Evolutionary conservation across 1,284 basidiomycete species (phyloP).

Genomic region (Cystobasidium slooffiae): DNA sequence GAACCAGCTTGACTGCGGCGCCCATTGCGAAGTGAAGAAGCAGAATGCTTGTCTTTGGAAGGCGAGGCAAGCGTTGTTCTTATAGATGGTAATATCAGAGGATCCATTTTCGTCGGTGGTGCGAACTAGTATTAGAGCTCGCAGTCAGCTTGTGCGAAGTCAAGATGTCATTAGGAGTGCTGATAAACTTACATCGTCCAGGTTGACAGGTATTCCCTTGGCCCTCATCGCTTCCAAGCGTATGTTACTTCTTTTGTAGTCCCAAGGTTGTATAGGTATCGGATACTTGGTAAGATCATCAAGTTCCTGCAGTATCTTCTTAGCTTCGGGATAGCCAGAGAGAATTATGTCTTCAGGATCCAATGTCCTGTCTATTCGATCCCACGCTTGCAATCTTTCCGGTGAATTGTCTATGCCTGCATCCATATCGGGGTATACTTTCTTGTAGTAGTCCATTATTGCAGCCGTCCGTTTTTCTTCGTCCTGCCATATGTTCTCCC

Average conservation of each 20-base stretch:
- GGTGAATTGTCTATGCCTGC: slow-evolving; percentile 15
- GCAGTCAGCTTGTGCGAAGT: not conserved
- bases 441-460: slow-evolving; percentile 1
- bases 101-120: slow-evolving; percentile 29
- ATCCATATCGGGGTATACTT: slow-evolving; percentile 13
- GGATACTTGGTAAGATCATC: not conserved
- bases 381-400: not conserved
- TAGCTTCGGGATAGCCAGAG: not conserved
- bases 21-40: not conserved
- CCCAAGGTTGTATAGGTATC: slow-evolving; percentile 22
- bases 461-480: slow-evolving; percentile 1
- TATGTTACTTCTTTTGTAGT: slow-evolving; percentile 29
- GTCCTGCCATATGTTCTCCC: slow-evolving; percentile 19
- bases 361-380: slow-evolving; percentile 12
- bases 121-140: slow-evolving; percentile 1
- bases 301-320: not conserved
- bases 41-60: not conserved
- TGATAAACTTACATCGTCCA: slow-evolving; percentile 36
- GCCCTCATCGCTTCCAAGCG: slow-evolving; percentile 14
- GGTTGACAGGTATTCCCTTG: slow-evolving; percentile 32
- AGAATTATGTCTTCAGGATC: slow-evolving; percentile 30
- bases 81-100: slow-evolving; percentile 34
- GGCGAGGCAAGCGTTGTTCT: slow-evolving; percentile 37
- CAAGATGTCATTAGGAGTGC: not conserved
- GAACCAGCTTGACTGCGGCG: slow-evolving; percentile 20